Base-by-base conservation (phyloP, 2,329 filamentous ascomycete species). In the Colletotrichum limetticola region DNA sequence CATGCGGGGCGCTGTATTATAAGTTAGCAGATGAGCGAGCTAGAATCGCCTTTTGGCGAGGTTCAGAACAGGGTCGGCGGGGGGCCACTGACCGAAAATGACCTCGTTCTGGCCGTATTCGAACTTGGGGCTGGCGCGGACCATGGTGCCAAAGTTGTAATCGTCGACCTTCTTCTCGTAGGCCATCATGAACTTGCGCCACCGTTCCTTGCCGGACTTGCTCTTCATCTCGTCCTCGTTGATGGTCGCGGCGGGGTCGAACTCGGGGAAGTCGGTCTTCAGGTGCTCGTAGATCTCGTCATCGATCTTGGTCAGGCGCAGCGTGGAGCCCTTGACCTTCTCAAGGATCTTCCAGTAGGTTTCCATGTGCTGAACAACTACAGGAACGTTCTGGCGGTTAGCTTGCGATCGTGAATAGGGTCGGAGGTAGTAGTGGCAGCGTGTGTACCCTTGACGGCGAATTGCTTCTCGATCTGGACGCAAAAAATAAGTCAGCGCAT, bases 281-380 rank as follows among this genome's bases (percentile, higher is more conserved):
- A 99, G 93, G 84, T 98, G 95, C 76, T 94, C 93, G 84, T 94
- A 92, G 83, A 99, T 99, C 57, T 98, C 95, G 82, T 98, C 93
- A 85, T 99, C 97, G 79, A 97, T 90, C 86, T 96, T 97, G 74
- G 97, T 99, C 75, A 99, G 90, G 75, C 95, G 94, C 73, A 99
- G 88, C 75, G 92, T 87, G n/a, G 95, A 98, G 77, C 96, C 97
- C 78, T 91, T 94, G 77, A 97, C 91, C 81, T 93, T 95, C 84
- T 98, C 93, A 78, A 99, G 93, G 80, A 99, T 96, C 65, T 92
- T 88, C 96, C 96, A 99, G 89, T 99, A 98, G 61, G 96, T 98
- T 80, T 94, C 91, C 89, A 99, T 94, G 84, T 99, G 97, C 84
- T 98, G 94, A 49, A 98, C 97, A 64, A 93, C 95, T 87, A 76